These are phyloP conservation scores for Cyberlindnera samutprakarnensis DNA, from an alignment of 805 yeast genomes.

Conservation along the genomic window DNA sequence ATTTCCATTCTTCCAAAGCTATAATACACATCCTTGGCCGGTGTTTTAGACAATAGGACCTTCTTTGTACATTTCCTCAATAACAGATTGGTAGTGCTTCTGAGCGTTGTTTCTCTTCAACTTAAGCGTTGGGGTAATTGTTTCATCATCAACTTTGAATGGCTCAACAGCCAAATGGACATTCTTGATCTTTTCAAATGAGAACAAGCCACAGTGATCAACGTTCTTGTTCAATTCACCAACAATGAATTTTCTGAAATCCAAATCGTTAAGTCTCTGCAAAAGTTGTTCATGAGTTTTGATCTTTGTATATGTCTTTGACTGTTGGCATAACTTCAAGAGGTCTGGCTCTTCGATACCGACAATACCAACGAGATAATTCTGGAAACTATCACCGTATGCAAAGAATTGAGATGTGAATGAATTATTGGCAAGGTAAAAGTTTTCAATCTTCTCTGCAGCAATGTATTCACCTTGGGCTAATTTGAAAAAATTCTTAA, in stretches of 20 bases:
- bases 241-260: slow-evolving; percentile 31
- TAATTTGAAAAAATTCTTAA: slow-evolving; percentile 69
- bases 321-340: slow-evolving; percentile 12
- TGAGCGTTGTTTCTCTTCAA: slow-evolving; percentile 48
- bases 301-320: slow-evolving; percentile 10
- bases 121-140: slow-evolving; percentile 53
- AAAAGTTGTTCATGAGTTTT: slow-evolving; percentile 18
- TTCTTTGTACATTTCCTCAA: slow-evolving; percentile 37
- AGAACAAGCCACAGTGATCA: slow-evolving; percentile 29
- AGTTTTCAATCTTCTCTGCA: slow-evolving; percentile 67
- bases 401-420: slow-evolving; percentile 46
- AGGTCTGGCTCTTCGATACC: slow-evolving; percentile 47
- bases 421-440: slow-evolving; percentile 46
- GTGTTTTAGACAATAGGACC: slow-evolving; percentile 23
- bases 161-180: slow-evolving; percentile 42
- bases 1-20: slow-evolving; percentile 33
- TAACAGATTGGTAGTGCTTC: slow-evolving; percentile 31
- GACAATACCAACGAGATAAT: slow-evolving; percentile 50
- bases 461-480: slow-evolving; percentile 66
- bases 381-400: slow-evolving; percentile 56
- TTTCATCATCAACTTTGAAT: slow-evolving; percentile 42
- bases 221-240: slow-evolving; percentile 30
- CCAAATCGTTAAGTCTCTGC: slow-evolving; percentile 20
- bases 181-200: slow-evolving; percentile 48
- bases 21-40: slow-evolving; percentile 8